phyloP scores from a whole-genome alignment of 805 yeast species.

The Suhomyces sp. region DNA sequence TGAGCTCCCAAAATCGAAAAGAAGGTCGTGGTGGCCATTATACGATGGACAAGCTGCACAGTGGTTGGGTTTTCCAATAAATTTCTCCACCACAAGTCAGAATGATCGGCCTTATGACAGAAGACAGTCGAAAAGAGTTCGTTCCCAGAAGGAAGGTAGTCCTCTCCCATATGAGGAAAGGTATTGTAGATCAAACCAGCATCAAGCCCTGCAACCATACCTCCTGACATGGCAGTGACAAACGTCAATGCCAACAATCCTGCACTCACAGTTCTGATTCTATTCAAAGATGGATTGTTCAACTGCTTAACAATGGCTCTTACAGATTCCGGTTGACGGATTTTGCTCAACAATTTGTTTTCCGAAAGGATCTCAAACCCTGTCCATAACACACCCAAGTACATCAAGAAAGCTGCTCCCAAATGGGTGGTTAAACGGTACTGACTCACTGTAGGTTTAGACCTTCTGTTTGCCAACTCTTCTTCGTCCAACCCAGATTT shows the following conservation, averaged over 20 bases:
- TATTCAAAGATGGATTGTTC: constrained; percentile 56
- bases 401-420: constrained; percentile 87
- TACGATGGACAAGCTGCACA: constrained; percentile 88
- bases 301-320: constrained; percentile 54
- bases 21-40: constrained; percentile 79
- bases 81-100: constrained; percentile 89
- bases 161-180: constrained; percentile 95
- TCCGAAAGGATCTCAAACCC: constrained; percentile 83
- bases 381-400: constrained; percentile 86
- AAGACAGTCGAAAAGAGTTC: constrained; percentile 78
- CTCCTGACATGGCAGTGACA: constrained; percentile 94
- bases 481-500: constrained; percentile 86
- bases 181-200: constrained; percentile 96
- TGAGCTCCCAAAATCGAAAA: constrained; percentile 68
- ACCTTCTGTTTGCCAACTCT: constrained; percentile 70
- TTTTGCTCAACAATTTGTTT: constrained; percentile 53
- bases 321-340: constrained; percentile 50
- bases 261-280: constrained; percentile 52
- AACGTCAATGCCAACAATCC: constrained; percentile 70
- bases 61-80: constrained; percentile 93
- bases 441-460: constrained; percentile 97
- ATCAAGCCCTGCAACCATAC: constrained; percentile 96
- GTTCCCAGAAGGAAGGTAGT: constrained; percentile 64
- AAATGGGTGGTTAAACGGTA: constrained; percentile 91
- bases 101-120: constrained; percentile 61